Conservation (phyloP, 2,329 filamentous ascomycete species). For the Verticillium nubilum region DNA sequence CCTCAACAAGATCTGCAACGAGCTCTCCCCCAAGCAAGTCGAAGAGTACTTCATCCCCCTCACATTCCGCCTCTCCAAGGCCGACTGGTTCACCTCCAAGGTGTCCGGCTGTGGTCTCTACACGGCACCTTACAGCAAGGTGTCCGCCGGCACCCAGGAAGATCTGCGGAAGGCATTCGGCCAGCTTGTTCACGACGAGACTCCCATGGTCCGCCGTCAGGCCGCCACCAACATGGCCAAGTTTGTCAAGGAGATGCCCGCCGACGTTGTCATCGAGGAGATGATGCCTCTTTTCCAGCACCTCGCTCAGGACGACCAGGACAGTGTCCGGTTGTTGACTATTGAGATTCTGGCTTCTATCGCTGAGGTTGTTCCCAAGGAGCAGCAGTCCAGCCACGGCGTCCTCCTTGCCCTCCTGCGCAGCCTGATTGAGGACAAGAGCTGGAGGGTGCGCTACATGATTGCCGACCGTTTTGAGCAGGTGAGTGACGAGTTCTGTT, state of each 20-base stretch:
- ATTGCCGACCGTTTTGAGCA: constrained; percentile 98
- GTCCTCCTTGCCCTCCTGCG: constrained; percentile 86
- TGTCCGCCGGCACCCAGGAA: constrained; percentile 81
- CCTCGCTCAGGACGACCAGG: constrained; percentile 92
- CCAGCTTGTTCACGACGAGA: constrained; percentile 93
- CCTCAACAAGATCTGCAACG: constrained; percentile 96
- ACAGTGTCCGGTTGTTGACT: constrained; percentile 91
- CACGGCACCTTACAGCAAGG: constrained; percentile 88
- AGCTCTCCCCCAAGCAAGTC: constrained; percentile 86
- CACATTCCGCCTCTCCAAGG: constrained; percentile 92
- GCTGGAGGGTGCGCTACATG: constrained; percentile 99
- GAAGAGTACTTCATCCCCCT: constrained; percentile 97
- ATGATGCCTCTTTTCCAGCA: constrained; percentile 99
- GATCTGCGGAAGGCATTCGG: constrained; percentile 88
- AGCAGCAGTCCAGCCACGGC: constrained; percentile 94
- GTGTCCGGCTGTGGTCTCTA: constrained; percentile 96
- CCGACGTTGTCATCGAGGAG: constrained; percentile 87
- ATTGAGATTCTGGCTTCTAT: constrained; percentile 96
- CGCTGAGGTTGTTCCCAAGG: constrained; percentile 94
- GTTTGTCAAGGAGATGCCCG: constrained; percentile 95
- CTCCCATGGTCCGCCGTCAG: constrained; percentile 96
- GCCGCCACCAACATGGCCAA: constrained; percentile 94
- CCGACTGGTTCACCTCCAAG: constrained; percentile 99
- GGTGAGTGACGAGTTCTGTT: constrained; percentile 41
- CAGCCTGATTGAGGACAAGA: constrained; percentile 97